Conservation (phyloP, 2,329 filamentous ascomycete genomes). For the Helotiales sp. region DNA sequence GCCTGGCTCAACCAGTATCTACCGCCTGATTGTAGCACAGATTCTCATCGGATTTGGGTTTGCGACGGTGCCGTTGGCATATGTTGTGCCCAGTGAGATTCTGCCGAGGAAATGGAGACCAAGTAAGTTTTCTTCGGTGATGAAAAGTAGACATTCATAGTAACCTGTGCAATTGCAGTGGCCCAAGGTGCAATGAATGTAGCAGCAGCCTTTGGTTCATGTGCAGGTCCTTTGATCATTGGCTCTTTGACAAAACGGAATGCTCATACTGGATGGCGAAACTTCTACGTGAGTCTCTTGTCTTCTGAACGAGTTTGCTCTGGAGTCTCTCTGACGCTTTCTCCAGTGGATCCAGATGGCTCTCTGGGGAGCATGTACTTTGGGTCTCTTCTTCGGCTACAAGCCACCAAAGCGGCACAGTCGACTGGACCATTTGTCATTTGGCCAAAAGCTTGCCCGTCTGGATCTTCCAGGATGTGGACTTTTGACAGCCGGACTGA, state of each 20-base stretch:
- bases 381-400: constrained; percentile 22
- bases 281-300: background rate
- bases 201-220: background rate
- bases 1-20: background rate
- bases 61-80: background rate
- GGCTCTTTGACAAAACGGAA: background rate
- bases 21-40: background rate
- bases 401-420: constrained; percentile 28
- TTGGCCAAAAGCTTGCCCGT: constrained; percentile 15
- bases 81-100: constrained; percentile 1
- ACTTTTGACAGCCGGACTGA: constrained; percentile 26
- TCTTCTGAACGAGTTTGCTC: too few species aligned
- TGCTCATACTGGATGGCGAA: background rate
- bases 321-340: background rate
- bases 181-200: background rate
- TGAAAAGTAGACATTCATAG: too few species aligned
- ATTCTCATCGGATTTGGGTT: background rate
- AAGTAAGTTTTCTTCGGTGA: background rate
- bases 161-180: background rate
- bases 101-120: background rate
- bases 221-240: background rate
- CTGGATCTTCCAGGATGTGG: constrained; percentile 31
- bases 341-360: background rate
- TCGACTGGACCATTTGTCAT: constrained; percentile 22
- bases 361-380: background rate